Percentiles rank a stretch among this genome's conserved stretches.
Conservation (phyloP, 2,329 filamentous ascomycete genomes). For the Aspergillus felis region DNA sequence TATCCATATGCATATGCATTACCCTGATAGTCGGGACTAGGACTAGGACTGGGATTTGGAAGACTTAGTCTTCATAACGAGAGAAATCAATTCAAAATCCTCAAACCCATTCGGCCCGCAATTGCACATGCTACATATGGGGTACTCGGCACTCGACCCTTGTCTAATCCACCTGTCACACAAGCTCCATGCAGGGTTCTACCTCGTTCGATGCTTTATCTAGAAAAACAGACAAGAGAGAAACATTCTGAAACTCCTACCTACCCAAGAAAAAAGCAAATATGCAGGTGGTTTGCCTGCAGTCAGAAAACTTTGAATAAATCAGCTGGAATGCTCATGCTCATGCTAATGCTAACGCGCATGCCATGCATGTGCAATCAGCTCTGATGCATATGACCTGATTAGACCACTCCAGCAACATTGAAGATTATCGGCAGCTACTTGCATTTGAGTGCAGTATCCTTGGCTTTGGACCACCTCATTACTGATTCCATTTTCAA, state of each 20-base stretch:
- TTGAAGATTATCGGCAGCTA: background rate
- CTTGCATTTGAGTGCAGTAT: background rate
- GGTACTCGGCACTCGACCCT: background rate
- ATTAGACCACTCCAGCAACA: background rate
- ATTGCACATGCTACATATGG: background rate
- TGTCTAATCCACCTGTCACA: background rate
- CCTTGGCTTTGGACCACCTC: background rate
- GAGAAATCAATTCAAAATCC: background rate
- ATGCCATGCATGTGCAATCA: background rate
- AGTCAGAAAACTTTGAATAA: background rate
- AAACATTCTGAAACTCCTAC: background rate
- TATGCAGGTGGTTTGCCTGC: background rate
- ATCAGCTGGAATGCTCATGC: background rate
- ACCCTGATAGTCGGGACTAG: background rate
- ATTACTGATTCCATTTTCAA: background rate
- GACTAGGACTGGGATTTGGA: too few species aligned
- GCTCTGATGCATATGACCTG: background rate
- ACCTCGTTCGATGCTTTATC: background rate
- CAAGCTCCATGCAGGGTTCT: background rate
- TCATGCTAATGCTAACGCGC: too few species aligned
- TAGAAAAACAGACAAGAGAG: background rate
- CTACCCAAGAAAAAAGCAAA: background rate
- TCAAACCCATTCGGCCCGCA: background rate
- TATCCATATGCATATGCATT: background rate
- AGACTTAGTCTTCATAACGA: background rate